Base-by-base conservation (phyloP, 176 grass and related monocot genomes). In the Carex pumila region DNA sequence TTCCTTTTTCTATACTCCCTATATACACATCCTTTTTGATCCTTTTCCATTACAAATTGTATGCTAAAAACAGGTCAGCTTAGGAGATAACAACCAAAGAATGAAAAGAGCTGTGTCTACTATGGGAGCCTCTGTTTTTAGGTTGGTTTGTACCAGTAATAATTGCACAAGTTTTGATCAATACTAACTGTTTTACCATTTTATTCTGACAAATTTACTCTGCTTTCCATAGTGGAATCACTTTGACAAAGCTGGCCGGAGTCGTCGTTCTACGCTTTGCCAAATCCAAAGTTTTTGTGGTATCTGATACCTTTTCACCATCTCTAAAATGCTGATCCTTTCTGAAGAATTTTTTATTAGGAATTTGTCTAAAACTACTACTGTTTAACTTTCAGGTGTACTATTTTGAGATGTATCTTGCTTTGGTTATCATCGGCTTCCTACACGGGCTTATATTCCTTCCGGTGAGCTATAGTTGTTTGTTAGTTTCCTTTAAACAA, bases 401-500 rank as follows among this genome's bases (percentile, higher is more conserved):
- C 82, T 99, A 99, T 87, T 99, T 99, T 74, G 89, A 99, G 90
- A 93, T 94, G 96, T 99, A 99, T 82, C 80, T 99, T 80, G 93
- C 93, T 4, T 89, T 99, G 56, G 96, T 99, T 29, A 83, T 99
- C n/a, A 89, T 99, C 69, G 96, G 96, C 56, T 99, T 99, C 83
- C 83, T 99, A 74, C 96, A 99, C 70, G 96, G 96, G 56, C 91
- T 99, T 70, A 86, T 99, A 82, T 99, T 99, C 81, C 85, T 99
- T 18, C 96, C 96, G 61, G 96, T 95, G 75, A 90, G 88, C 57
- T 39, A 39, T 29, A 88, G 47, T 56, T 49, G 29, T 43, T 88
- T 83, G 37, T 56, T 84, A 15, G 3, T 84, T 84, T 58, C 25
- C 43, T 70, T 74, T 39, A 73, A n/a, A 45, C 14, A 56, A 78